Evolutionary conservation across 768 basidiomycete species (phyloP).

Genomic region (Macrolepiota albuminosa): DNA sequence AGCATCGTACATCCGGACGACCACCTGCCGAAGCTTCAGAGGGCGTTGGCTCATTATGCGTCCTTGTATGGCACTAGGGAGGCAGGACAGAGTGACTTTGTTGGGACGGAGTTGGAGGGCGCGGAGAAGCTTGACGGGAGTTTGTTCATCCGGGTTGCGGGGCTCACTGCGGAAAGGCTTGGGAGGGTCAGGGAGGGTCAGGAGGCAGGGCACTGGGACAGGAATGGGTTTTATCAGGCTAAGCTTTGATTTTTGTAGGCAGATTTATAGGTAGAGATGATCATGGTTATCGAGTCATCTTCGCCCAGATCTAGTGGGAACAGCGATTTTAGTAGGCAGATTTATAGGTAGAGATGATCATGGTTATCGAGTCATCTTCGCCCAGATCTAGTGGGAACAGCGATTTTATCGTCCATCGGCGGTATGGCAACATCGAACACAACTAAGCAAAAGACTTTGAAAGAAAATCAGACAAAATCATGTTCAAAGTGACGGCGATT

Average conservation of each 20-base stretch:
- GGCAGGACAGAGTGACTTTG: constrained; percentile 17
- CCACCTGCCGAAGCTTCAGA: constrained; percentile 33
- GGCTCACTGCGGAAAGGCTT: constrained; percentile 30
- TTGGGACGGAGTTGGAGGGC: constrained; percentile 34
- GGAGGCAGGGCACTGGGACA: constrained; percentile 14
- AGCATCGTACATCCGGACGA: constrained; percentile 58
- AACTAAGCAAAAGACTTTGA: too few species aligned
- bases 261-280: neutral
- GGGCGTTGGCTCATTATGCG: constrained; percentile 25
- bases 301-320: too few species aligned
- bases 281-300: too few species aligned
- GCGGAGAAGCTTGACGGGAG: constrained; percentile 49
- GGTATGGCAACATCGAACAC: too few species aligned
- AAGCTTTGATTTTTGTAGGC: neutral
- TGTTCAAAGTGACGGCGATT: too few species aligned
- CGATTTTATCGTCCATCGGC: too few species aligned
- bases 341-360: too few species aligned
- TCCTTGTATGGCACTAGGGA: constrained; percentile 26
- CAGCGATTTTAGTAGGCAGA: too few species aligned
- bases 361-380: too few species aligned
- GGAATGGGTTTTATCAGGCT: constrained; percentile 14
- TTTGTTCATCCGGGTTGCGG: constrained; percentile 50
- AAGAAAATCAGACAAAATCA: too few species aligned
- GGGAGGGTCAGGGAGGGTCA: constrained; percentile 25
- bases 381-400: too few species aligned